A percentile compares a stretch with the other conserved stretches of the same genome.
Evolutionary conservation across 2,329 filamentous ascomycete genomes (phyloP).

Genomic region (Penicillium janthinellum): DNA sequence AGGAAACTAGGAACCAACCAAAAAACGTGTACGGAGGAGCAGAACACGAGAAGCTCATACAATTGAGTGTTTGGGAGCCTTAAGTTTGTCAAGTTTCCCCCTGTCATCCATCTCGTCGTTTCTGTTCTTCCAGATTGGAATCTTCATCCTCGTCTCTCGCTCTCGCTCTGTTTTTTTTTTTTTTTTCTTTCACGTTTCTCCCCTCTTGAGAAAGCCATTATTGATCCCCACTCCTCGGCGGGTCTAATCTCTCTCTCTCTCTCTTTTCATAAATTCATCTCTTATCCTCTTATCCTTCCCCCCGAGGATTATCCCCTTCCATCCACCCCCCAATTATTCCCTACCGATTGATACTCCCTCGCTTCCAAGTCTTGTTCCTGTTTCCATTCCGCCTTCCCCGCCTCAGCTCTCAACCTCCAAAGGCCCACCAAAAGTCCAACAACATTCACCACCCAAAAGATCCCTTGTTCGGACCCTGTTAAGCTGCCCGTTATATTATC

Average conservation of each 20-base stretch:
- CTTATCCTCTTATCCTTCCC: not conserved
- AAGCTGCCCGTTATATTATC: conserved; percentile 8
- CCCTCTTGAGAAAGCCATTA: not conserved
- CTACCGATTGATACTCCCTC: conserved; percentile 13
- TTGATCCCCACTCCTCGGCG: not conserved
- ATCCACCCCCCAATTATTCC: conserved; percentile 15
- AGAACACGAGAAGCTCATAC: not conserved
- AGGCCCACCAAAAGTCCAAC: not conserved
- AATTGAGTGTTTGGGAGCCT: too few relatives aligned
- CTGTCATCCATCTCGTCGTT: not conserved
- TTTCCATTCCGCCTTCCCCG: conserved; percentile 7
- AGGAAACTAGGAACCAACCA: not conserved
- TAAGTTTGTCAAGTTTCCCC: not conserved
- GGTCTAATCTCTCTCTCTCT: not conserved
- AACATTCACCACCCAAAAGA: not conserved
- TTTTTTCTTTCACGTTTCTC: not conserved
- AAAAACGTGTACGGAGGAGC: not conserved
- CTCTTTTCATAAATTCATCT: not conserved
- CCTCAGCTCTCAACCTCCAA: conserved; percentile 5
- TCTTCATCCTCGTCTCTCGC: not conserved
- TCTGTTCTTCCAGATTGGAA: not conserved
- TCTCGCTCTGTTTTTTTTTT: not conserved
- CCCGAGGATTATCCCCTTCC: conserved; percentile 1
- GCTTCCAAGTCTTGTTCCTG: conserved; percentile 9
- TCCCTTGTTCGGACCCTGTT: conserved; percentile 14